A percentile compares a stretch with the other conserved stretches of the same genome.
These are phyloP conservation scores for Colletotrichum agaves DNA, from an alignment of 2,329 filamentous ascomycete species.

Conservation along the genomic window DNA sequence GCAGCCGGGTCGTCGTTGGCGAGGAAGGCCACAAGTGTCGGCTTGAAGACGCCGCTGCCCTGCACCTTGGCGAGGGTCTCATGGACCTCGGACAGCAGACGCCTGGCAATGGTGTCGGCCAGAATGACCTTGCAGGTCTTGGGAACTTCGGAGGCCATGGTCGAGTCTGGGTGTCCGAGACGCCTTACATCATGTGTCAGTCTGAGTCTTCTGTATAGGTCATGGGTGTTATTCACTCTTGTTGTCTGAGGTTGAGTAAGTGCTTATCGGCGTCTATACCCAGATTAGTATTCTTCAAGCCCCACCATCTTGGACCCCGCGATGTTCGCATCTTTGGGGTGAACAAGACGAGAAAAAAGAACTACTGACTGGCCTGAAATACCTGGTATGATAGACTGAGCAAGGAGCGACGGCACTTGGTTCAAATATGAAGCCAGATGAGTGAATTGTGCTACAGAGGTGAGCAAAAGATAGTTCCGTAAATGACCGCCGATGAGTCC, in stretches of 20 bases:
- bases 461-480: constrained; percentile 19
- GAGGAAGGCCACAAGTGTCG: constrained; percentile 89
- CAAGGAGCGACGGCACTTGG: neutral
- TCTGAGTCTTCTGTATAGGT: neutral
- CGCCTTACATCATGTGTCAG: neutral
- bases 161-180: neutral
- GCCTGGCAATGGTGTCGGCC: constrained; percentile 87
- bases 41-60: constrained; percentile 64
- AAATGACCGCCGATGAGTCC: constrained; percentile 23
- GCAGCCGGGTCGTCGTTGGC: constrained; percentile 93
- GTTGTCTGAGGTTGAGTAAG: constrained; percentile 14
- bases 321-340: constrained; percentile 8
- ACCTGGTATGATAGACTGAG: neutral
- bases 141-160: constrained; percentile 58
- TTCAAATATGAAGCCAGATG: neutral
- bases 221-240: constrained; percentile 8
- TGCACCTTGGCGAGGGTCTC: constrained; percentile 78
- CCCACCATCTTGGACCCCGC: constrained; percentile 36
- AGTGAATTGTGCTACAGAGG: constrained; percentile 4
- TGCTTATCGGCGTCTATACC: constrained; percentile 30
- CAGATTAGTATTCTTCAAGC: constrained; percentile 30
- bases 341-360: neutral
- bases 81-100: constrained; percentile 80
- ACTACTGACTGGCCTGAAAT: constrained; percentile 14
- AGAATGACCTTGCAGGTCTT: constrained; percentile 93